phyloP scores from a whole-genome alignment of 306 rosid genomes.

The Acacia confusa region DNA sequence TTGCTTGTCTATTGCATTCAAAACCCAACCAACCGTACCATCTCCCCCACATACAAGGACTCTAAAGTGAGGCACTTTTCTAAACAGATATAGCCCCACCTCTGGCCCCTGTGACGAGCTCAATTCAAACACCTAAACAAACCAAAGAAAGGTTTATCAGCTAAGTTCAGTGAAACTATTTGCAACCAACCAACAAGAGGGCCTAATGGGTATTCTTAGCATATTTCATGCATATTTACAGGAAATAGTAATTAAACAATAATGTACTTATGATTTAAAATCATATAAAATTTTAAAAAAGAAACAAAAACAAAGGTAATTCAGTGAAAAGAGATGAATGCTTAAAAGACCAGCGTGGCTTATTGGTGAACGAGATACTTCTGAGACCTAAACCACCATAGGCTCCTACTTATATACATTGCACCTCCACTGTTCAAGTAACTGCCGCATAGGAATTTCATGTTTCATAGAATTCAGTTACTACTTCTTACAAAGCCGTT shows the following conservation, averaged over 20 bases:
- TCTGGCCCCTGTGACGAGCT: slow-evolving; percentile 93
- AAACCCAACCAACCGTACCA: slow-evolving; percentile 98
- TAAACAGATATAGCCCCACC: slow-evolving; percentile 82
- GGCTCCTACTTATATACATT: neutral
- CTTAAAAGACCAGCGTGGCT: slow-evolving; percentile 3
- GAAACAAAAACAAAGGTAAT: neutral
- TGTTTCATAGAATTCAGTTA: neutral
- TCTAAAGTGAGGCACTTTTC: slow-evolving; percentile 95
- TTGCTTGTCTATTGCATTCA: slow-evolving; percentile 87
- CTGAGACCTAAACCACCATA: neutral
- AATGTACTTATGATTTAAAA: slow-evolving; percentile 2
- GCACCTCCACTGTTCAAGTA: neutral
- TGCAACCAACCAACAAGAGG: neutral
- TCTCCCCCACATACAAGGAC: slow-evolving; percentile 97
- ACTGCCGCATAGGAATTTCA: neutral
- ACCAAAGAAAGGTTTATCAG: slow-evolving; percentile 29
- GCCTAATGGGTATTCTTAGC: neutral
- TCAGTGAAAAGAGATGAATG: slow-evolving; percentile 14
- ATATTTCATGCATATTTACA: slow-evolving; percentile 16
- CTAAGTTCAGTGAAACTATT: slow-evolving; percentile 18
- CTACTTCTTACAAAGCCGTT: neutral
- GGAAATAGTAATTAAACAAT: slow-evolving; percentile 9
- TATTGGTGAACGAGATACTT: neutral
- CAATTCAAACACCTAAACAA: slow-evolving; percentile 79
- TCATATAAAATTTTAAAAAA: neutral